Evolutionary conservation across 2,329 filamentous ascomycete species (phyloP), one percentile per base, ranked within the genome.

Genomic region (Aureobasidium sp.): DNA sequence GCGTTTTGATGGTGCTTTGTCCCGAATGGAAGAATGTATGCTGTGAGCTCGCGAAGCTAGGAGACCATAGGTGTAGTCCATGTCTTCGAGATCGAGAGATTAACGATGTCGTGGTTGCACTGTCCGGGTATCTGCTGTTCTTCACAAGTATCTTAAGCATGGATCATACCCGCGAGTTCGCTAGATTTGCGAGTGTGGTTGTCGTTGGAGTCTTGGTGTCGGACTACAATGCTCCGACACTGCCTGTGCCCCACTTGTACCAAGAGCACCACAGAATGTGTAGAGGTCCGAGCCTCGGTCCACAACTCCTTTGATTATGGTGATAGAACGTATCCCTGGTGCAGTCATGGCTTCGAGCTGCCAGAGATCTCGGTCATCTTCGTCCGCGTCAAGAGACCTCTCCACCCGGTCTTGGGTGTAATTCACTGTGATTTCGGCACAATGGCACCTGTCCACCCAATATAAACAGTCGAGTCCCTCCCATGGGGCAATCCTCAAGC

Each of bases 141-240:
- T n/a, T n/a, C n/a, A n/a, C n/a, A n/a, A n/a, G n/a, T n/a, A n/a
- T n/a, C n/a, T n/a, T n/a, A n/a, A n/a, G n/a, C n/a, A n/a, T n/a
- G n/a, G n/a, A n/a, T n/a, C n/a, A n/a, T n/a, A n/a, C n/a, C n/a
- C n/a, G n/a, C n/a, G n/a, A n/a, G n/a, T n/a, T n/a, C n/a, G 8
- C 29, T 8, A 32, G n/a, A 32, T 32, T 32, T 7, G 29, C 7
- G 29, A 8, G 7, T 5, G 17, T 4, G 34, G 17, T 37, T n/a
- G 8, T 4, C 7, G 34, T 2, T 11, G 8, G 34, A 2, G 3
- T 19, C 8, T 44, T 5, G 8, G 3, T 25, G 19, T 47, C 42
- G 42, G 42, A 34, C 17, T 19, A 47, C 42, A 47, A 27, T 35
- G 42, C 42, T 34, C 42, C 42, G 42, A 47, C 11, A 17, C n/a